phyloP scores from a whole-genome alignment of 441 rosid species.

The Adansonia gregorii region DNA sequence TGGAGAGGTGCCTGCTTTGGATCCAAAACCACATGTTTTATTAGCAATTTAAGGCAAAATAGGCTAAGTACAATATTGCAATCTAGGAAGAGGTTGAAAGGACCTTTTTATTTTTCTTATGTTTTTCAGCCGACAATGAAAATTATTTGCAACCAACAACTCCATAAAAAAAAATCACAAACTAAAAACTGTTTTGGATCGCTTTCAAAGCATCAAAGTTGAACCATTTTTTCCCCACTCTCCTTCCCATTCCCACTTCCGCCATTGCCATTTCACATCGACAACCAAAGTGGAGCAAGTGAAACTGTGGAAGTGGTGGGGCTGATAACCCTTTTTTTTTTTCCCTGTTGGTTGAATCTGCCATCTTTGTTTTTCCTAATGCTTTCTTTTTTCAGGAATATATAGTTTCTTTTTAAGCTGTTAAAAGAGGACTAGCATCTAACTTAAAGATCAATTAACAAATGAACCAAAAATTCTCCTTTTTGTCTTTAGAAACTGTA shows the following conservation, averaged over 20 bases:
- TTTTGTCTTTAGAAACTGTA: not conserved
- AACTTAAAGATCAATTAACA: not conserved
- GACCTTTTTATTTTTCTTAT: not conserved
- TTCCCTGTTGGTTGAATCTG: not conserved
- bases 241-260: not conserved
- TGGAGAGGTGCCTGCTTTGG: not conserved
- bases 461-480: not conserved
- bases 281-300: conserved; percentile 3
- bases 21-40: not conserved
- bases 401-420: not conserved
- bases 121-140: not conserved
- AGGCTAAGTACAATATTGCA: not conserved
- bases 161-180: not conserved
- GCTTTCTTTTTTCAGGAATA: not conserved
- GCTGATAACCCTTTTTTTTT: not conserved
- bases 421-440: not conserved
- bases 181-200: conserved; percentile 9
- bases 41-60: not conserved
- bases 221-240: not conserved
- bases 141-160: conserved; percentile 10
- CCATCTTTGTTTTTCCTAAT: not conserved
- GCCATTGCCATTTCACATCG: not conserved
- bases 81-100: not conserved
- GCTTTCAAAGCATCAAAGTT: conserved; percentile 22
- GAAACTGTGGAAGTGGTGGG: not conserved